Conservation (phyloP, 176 grass and related monocot genomes). For the Calamus simplicifolius region DNA sequence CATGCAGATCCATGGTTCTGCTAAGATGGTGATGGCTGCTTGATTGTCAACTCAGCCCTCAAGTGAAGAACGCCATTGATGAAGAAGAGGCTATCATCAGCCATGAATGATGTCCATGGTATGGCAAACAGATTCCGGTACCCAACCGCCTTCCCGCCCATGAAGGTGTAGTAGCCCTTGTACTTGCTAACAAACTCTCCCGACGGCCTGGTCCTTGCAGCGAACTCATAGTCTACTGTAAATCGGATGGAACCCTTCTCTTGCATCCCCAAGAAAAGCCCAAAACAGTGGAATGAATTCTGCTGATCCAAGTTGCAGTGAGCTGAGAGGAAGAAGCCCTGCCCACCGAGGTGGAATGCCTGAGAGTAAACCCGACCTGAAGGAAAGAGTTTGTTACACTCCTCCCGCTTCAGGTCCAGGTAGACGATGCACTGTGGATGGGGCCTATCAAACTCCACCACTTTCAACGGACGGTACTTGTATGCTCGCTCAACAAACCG, state of each 20-base stretch:
- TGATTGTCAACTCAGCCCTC: conserved; percentile 72
- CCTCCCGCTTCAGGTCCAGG: conserved; percentile 69
- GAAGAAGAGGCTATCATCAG: conserved; percentile 70
- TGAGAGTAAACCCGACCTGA: conserved; percentile 55
- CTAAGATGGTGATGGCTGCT: conserved; percentile 24
- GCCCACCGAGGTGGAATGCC: conserved; percentile 63
- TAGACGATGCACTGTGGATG: conserved; percentile 67
- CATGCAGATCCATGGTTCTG: too few relatives aligned
- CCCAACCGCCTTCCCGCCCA: conserved; percentile 71
- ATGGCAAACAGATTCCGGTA: conserved; percentile 67
- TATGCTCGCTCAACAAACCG: conserved; percentile 44
- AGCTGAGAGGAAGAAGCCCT: conserved; percentile 64
- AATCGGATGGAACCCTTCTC: conserved; percentile 89
- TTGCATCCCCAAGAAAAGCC: conserved; percentile 88
- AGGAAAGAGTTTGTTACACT: conserved; percentile 52
- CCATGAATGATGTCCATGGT: conserved; percentile 66
- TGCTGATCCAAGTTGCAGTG: conserved; percentile 54
- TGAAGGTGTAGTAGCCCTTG: conserved; percentile 81
- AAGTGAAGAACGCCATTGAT: conserved; percentile 63
- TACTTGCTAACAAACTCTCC: conserved; percentile 67
- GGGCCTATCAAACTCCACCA: conserved; percentile 66
- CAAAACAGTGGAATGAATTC: conserved; percentile 47
- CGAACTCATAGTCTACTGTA: conserved; percentile 65
- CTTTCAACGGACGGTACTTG: conserved; percentile 72
- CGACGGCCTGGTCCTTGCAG: conserved; percentile 39